phyloP scores from a whole-genome alignment of 495 filamentous ascomycete species.

The Neurospora sp. region DNA sequence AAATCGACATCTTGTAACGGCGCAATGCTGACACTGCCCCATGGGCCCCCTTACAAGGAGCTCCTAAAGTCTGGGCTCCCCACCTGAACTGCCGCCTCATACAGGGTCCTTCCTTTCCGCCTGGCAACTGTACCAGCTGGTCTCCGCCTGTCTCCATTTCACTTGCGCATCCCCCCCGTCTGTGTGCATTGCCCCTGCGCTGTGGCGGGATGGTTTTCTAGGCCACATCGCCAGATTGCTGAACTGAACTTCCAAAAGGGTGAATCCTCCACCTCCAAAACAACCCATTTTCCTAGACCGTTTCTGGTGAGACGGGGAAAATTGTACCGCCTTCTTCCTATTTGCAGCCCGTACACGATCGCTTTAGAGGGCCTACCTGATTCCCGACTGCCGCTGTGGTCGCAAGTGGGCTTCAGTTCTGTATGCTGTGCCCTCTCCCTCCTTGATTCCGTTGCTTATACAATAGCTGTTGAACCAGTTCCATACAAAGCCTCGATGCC shows the following conservation, averaged over 20 bases:
- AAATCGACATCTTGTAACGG: neutral
- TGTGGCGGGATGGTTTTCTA: neutral
- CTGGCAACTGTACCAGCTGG: neutral
- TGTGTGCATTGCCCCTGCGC: neutral
- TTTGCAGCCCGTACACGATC: neutral
- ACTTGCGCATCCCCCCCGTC: neutral
- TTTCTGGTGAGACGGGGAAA: neutral
- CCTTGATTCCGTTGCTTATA: neutral
- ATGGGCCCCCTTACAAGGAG: neutral
- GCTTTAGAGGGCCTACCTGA: neutral
- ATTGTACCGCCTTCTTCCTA: neutral
- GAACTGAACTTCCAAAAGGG: neutral
- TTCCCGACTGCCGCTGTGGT: neutral
- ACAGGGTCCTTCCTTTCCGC: neutral
- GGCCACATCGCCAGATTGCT: neutral
- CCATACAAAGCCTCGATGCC: neutral
- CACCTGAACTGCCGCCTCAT: neutral
- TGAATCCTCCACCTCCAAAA: neutral
- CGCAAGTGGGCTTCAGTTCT: neutral
- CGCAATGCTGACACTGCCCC: neutral
- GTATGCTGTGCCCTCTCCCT: neutral
- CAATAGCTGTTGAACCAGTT: neutral
- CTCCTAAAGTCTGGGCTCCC: neutral
- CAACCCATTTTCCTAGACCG: neutral
- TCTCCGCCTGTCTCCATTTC: neutral